Evolutionary conservation across 163 green algal genomes (phyloP), one percentile per base, ranked within the genome.

Genomic region (Volvox carteri): DNA sequence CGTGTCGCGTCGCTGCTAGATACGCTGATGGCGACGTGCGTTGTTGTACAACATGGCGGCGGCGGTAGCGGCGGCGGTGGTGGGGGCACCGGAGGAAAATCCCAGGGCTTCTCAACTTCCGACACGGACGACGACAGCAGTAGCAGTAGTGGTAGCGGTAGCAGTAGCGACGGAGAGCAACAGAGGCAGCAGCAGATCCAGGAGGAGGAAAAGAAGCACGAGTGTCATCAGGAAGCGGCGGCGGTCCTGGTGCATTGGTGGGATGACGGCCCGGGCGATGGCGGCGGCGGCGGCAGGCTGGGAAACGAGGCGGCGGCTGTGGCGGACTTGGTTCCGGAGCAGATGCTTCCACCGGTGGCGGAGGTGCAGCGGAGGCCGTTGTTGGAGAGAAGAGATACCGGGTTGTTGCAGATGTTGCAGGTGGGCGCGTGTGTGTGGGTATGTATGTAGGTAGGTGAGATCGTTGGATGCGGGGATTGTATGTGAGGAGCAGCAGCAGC

Each of bases 381-480:
- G 68, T 67, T 62, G 77, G 67, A 90, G 77, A 62, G 88, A 35
- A 46, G 56, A 1, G 74, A 68, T 35, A 41, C 28, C 37, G 89
- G 84, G 56, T 44, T 92, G 50, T 8, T n/a, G 1, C 14, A 42
- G 33, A 87, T 87, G 81, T 9, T 87, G 21, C 23, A 44, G 65
- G 81, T 80, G 35, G 7, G 62, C n/a, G n/a, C n/a, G n/a, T n/a
- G n/a, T n/a, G n/a, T n/a, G n/a, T n/a, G n/a, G n/a, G n/a, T n/a
- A n/a, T n/a, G n/a, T n/a, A n/a, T n/a, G n/a, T n/a, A n/a, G n/a
- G n/a, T n/a, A n/a, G n/a, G n/a, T n/a, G n/a, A n/a, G n/a, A n/a
- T n/a, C n/a, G n/a, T n/a, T n/a, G n/a, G n/a, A n/a, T n/a, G n/a
- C n/a, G n/a, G n/a, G n/a, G n/a, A n/a, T n/a, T n/a, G n/a, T n/a